Conservation (phyloP, 1,284 basidiomycete genomes). For the Amylostereum areolatum region DNA sequence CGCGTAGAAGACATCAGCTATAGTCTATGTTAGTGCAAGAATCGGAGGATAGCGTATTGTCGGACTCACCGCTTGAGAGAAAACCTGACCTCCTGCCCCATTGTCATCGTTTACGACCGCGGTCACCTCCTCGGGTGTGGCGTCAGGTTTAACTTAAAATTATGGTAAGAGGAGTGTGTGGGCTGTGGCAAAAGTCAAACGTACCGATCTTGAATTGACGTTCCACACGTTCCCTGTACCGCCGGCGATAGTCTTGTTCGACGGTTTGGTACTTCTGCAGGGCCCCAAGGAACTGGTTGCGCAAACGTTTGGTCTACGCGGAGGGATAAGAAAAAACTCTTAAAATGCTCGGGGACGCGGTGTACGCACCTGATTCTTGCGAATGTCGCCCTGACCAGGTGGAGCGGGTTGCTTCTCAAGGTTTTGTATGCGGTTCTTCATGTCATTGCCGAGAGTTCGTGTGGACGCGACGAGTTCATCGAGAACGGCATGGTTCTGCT, state of each 20-base stretch:
- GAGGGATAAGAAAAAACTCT: background rate
- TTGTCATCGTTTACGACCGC: slow-evolving; percentile 70
- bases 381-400: slow-evolving; percentile 46
- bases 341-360: background rate
- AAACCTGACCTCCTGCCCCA: slow-evolving; percentile 64
- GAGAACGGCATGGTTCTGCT: slow-evolving; percentile 41
- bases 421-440: slow-evolving; percentile 63
- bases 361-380: slow-evolving; percentile 60
- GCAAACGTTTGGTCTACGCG: slow-evolving; percentile 44
- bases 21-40: background rate
- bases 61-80: slow-evolving; percentile 75
- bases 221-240: slow-evolving; percentile 81
- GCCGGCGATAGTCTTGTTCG: slow-evolving; percentile 80
- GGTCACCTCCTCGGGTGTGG: slow-evolving; percentile 77
- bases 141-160: slow-evolving; percentile 78
- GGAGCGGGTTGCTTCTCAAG: slow-evolving; percentile 34
- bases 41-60: background rate
- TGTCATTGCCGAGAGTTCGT: slow-evolving; percentile 49
- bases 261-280: slow-evolving; percentile 77
- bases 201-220: slow-evolving; percentile 84
- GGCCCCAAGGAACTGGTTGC: slow-evolving; percentile 60
- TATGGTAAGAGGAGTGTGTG: background rate
- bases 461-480: slow-evolving; percentile 59
- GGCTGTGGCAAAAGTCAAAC: slow-evolving; percentile 7
- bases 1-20: slow-evolving; percentile 69